Percentiles rank a stretch among this genome's conserved stretches.
Conservation (phyloP, 2,329 filamentous ascomycete species). For the Penicillium sp. region DNA sequence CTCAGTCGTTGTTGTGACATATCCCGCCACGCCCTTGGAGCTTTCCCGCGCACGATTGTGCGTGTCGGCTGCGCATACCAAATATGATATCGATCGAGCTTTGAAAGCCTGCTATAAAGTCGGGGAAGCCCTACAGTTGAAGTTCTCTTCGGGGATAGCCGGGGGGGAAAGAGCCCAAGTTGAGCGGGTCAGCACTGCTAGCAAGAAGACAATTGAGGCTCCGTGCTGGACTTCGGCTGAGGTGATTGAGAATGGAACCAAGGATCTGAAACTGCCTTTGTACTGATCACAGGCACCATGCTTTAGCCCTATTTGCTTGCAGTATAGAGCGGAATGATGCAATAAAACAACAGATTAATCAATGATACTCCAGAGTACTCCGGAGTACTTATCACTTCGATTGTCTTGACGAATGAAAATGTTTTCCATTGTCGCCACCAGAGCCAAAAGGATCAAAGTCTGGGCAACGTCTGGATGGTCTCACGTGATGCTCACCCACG, state of each 20-base stretch:
- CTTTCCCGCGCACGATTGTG: conserved; percentile 92
- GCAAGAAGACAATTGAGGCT: conserved; percentile 59
- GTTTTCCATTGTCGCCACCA: background rate
- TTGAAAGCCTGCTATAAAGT: conserved; percentile 89
- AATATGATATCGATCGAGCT: conserved; percentile 89
- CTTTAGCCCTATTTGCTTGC: background rate
- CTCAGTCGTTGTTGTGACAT: conserved; percentile 92
- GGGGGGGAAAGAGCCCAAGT: conserved; percentile 73
- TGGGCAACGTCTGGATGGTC: background rate
- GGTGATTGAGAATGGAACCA: conserved; percentile 70
- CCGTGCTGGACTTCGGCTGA: conserved; percentile 81
- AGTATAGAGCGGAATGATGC: background rate
- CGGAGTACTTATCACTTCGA: background rate
- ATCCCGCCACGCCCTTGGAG: conserved; percentile 90
- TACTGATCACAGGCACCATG: conserved; percentile 51
- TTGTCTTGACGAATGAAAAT: conserved; percentile 1
- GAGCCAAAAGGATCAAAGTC: background rate
- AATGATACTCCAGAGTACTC: background rate
- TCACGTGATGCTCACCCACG: conserved; percentile 32
- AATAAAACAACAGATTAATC: background rate
- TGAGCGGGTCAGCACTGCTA: conserved; percentile 34
- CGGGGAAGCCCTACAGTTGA: conserved; percentile 84
- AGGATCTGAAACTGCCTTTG: conserved; percentile 72
- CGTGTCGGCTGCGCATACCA: conserved; percentile 90
- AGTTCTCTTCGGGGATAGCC: conserved; percentile 89